Base-by-base conservation (phyloP, 179 eudicot species). In the Silene coronaria region DNA sequence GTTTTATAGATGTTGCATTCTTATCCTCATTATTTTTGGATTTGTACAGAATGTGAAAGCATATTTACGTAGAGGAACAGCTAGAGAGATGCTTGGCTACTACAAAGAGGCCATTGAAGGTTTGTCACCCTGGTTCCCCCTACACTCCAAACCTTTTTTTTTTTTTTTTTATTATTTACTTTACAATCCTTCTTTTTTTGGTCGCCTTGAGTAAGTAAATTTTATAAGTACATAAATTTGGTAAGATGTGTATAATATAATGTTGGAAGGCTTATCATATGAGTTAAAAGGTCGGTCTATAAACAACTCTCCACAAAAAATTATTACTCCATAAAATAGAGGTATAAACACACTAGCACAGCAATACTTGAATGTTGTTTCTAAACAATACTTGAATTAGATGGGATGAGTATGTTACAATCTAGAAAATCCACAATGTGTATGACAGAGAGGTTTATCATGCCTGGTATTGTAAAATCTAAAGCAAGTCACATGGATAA, bases 1-100 rank as follows among this genome's bases (percentile, higher is more conserved):
- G n/a, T n/a, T n/a, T n/a, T n/a, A n/a, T n/a, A 45, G 51, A 36
- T 9, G 48, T 72, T 19, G 10, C 10, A 53, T 11, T 72, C 9
- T 65, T 4, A 6, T 42, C 22, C 67, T 36, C 21, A 55, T 57
- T 70, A 55, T 28, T 21, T 75, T 27, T 51, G 36, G 61, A 10
- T 11, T 13, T 79, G 55, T 81, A 64, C 89, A 95, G 99, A 95
- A 91, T 88, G 91, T 95, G 51, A 95, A 95, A 85, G 89, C 97
- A 9, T 88, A 86, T 82, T 78, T 92, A 62, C 90, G 97, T 58
- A 86, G 99, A 86, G 99, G 97, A 69, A 95, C 99, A 75, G 96
- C 99, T 59, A 79, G 97, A 32, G 97, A 95, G 85, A 89, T 89
- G 93, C 91, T 95, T 59, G 97, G 97, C 28, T 88, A 83, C 82